These are phyloP conservation scores for Castanea mollissima DNA, from an alignment of 306 rosid species.

Conservation along the genomic window DNA sequence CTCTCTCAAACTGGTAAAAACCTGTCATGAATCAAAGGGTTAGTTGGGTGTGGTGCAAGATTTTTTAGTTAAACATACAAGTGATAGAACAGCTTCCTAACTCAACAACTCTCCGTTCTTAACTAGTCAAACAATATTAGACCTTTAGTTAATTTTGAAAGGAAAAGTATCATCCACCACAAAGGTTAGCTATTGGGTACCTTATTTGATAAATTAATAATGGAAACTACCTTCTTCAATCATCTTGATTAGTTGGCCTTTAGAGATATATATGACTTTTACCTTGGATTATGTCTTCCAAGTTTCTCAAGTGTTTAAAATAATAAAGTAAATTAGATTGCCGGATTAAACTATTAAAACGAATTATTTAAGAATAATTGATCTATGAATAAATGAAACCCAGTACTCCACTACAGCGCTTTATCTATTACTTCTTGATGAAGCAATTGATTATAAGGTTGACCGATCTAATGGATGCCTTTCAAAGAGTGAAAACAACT, in stretches of 20 bases:
- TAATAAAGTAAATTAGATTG: not conserved
- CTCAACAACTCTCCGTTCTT: not conserved
- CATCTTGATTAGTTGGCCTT: not conserved
- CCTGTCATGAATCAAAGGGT: not conserved
- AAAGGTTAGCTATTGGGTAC: not conserved
- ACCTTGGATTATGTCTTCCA: not conserved
- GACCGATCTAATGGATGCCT: too few relatives aligned
- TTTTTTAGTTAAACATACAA: not conserved
- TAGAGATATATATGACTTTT: not conserved
- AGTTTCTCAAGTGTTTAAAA: not conserved
- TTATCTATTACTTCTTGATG: too few relatives aligned
- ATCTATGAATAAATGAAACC: too few relatives aligned
- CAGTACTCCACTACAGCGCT: too few relatives aligned
- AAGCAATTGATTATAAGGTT: too few relatives aligned
- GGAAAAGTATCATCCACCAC: not conserved
- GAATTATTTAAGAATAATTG: too few relatives aligned
- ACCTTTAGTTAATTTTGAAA: not conserved
- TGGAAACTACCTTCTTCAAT: not conserved
- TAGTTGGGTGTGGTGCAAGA: not conserved
- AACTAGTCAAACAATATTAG: not conserved
- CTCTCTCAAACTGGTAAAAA: not conserved
- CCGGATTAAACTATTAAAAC: too few relatives aligned
- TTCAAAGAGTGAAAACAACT: too few relatives aligned
- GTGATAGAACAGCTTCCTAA: not conserved
- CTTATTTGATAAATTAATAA: not conserved